Evolutionary conservation across 2,329 filamentous ascomycete species (phyloP).

Genomic region (Sarocladiaceae sp.): DNA sequence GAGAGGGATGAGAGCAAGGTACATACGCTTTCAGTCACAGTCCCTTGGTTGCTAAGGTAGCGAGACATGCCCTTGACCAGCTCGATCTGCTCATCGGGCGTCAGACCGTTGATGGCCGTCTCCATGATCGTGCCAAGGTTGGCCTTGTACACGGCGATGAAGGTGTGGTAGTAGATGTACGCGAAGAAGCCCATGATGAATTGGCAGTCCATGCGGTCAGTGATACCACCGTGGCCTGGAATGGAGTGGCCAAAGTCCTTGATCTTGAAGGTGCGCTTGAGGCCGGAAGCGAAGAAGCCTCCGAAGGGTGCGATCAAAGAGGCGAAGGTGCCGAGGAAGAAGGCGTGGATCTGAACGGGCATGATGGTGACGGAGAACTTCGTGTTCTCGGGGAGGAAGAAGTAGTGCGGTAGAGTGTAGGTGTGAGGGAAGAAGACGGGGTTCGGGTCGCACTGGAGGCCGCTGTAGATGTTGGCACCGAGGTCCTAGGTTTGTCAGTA

Average conservation of each 20-base stretch:
- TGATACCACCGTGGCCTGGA: conserved; percentile 95
- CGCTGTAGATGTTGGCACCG: conserved; percentile 87
- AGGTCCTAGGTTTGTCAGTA: conserved; percentile 55
- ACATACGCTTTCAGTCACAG: conserved; percentile 28
- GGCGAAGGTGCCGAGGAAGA: conserved; percentile 87
- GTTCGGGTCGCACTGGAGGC: conserved; percentile 85
- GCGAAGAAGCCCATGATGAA: conserved; percentile 99
- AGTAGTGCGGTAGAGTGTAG: conserved; percentile 69
- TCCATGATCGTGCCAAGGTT: conserved; percentile 86
- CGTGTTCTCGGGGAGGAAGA: conserved; percentile 59
- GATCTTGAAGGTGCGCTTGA: conserved; percentile 99
- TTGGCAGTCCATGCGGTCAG: conserved; percentile 98
- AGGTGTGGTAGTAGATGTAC: conserved; percentile 98
- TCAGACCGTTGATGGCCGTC: conserved; percentile 83
- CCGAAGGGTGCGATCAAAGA: conserved; percentile 96
- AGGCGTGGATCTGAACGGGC: conserved; percentile 90
- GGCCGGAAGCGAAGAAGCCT: conserved; percentile 94
- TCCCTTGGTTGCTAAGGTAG: conserved; percentile 63
- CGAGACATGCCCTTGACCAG: conserved; percentile 61
- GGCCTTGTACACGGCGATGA: conserved; percentile 85
- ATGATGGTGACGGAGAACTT: conserved; percentile 67
- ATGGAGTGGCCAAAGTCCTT: conserved; percentile 99
- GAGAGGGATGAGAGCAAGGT: background rate
- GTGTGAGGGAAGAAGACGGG: conserved; percentile 80
- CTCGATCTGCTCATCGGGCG: conserved; percentile 84